Evolutionary conservation across 2,329 filamentous ascomycete species (phyloP).

Genomic region (Biscogniauxia mediterranea): DNA sequence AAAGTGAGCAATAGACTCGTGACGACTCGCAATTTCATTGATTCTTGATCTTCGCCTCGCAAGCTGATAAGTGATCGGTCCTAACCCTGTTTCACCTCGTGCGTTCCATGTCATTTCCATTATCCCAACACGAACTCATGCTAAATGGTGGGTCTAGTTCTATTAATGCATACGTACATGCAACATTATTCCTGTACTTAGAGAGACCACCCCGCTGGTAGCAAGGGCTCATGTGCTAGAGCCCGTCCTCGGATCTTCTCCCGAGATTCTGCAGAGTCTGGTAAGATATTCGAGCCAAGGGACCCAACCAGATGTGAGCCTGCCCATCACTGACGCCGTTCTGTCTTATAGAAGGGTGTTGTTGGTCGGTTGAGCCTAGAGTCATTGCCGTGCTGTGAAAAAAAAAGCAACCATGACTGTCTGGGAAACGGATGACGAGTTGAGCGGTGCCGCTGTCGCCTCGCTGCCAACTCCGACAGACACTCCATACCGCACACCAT

Average conservation of each 20-base stretch:
- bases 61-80: slow-evolving; percentile 10
- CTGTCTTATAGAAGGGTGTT: slow-evolving; percentile 10
- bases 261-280: slow-evolving; percentile 16
- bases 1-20: not conserved
- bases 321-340: slow-evolving; percentile 6
- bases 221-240: slow-evolving; percentile 18
- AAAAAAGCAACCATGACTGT: slow-evolving; percentile 43
- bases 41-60: slow-evolving; percentile 7
- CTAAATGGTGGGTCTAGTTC: slow-evolving; percentile 28
- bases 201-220: slow-evolving; percentile 17
- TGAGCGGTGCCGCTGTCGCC: slow-evolving; percentile 53
- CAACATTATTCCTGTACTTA: slow-evolving; percentile 18
- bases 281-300: slow-evolving; percentile 4
- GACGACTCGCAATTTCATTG: not conserved
- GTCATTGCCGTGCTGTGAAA: slow-evolving; percentile 9
- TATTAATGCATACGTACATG: slow-evolving; percentile 23
- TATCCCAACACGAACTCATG: slow-evolving; percentile 16
- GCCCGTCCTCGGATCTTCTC: slow-evolving; percentile 19
- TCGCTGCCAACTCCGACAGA: slow-evolving; percentile 68
- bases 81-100: slow-evolving; percentile 13
- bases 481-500: slow-evolving; percentile 71
- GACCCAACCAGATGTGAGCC: slow-evolving; percentile 11
- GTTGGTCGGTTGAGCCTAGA: slow-evolving; percentile 14
- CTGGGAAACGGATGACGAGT: slow-evolving; percentile 65
- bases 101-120: slow-evolving; percentile 16